Conservation (phyloP, 805 yeast genomes). For the Zygotorulaspora florentina region DNA sequence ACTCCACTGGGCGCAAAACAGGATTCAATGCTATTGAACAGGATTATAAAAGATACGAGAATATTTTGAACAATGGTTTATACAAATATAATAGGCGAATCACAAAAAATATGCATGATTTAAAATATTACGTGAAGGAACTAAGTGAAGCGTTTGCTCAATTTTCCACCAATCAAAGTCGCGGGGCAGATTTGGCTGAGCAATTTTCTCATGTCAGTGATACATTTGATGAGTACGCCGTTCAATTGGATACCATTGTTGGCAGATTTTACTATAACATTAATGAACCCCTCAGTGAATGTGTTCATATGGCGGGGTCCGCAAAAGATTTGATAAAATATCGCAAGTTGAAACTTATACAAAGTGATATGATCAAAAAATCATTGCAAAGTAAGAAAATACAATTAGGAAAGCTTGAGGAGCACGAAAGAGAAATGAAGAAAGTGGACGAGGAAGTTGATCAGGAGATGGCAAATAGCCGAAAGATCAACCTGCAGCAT, state of each 20-base stretch:
- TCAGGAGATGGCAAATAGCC: slow-evolving; percentile 21
- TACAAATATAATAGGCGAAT: slow-evolving; percentile 30
- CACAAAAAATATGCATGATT: slow-evolving; percentile 25
- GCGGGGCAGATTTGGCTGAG: slow-evolving; percentile 27
- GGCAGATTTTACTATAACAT: slow-evolving; percentile 32
- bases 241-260: slow-evolving; percentile 26
- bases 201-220: slow-evolving; percentile 28
- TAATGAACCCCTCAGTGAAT: slow-evolving; percentile 33
- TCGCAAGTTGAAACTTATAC: slow-evolving; percentile 30
- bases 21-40: slow-evolving; percentile 26
- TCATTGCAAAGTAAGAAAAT: slow-evolving; percentile 20
- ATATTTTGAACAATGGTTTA: slow-evolving; percentile 24
- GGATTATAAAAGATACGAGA: slow-evolving; percentile 30
- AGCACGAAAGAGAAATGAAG: slow-evolving; percentile 24
- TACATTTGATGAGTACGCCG: slow-evolving; percentile 25
- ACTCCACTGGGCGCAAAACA: slow-evolving; percentile 15
- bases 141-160: slow-evolving; percentile 27
- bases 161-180: slow-evolving; percentile 23
- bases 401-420: slow-evolving; percentile 27
- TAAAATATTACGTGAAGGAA: slow-evolving; percentile 26
- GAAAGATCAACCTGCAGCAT: slow-evolving; percentile 19
- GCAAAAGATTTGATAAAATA: slow-evolving; percentile 31
- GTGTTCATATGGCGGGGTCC: slow-evolving; percentile 31
- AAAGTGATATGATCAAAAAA: slow-evolving; percentile 27
- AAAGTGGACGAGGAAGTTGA: slow-evolving; percentile 24